Base-by-base conservation (phyloP, 805 yeast species). In the Ogataea wickerhamii region DNA sequence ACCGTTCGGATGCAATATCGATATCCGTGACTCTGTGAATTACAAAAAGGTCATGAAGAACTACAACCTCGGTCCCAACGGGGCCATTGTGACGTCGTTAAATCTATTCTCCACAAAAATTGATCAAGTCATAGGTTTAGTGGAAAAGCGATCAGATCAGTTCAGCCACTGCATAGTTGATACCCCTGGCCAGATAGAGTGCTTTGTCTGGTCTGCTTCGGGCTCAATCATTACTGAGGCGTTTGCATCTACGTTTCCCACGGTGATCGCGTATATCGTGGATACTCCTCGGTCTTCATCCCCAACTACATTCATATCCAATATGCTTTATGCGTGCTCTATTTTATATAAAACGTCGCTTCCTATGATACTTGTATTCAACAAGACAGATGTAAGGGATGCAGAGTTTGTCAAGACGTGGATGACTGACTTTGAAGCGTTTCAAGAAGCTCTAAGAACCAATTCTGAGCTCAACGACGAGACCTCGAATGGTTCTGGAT, bases 141-240 rank as follows among this genome's bases (percentile, higher is more conserved):
- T 91, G 16, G 95, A 88, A 54, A 87, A 88, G 56, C 77, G 91
- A 49, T 66, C 80, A 1, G 73, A 68, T 17, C 60, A 66, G 37
- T 71, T 71, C 48, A 62, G 77, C 16, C 82, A 88, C 59, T 85
- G 89, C 47, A 81, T 93, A 25, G 77, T 91, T 35, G 99, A 93
- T 64, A 93, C 99, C 1, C 99, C 99, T 0, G 99, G 99, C 10
- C 99, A 93, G 64, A 93, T 93, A 45, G 99, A 93, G 63, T 89
- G 97, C 66, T 93, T 93, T 60, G 88, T 93, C 29, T 93, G 99
- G 98, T 82, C 94, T 32, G 98, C 98, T 0, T 85, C 96, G 17
- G 99, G 99, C 10, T 76, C 96, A 17, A 93, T 93, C 45, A 84
- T 93, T 42, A 91, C 98, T 1, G 98, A 93, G 58, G 88, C 97